Evolutionary conservation across 2,329 filamentous ascomycete species (phyloP).

Genomic region (Xylariomycetidae sp.): DNA sequence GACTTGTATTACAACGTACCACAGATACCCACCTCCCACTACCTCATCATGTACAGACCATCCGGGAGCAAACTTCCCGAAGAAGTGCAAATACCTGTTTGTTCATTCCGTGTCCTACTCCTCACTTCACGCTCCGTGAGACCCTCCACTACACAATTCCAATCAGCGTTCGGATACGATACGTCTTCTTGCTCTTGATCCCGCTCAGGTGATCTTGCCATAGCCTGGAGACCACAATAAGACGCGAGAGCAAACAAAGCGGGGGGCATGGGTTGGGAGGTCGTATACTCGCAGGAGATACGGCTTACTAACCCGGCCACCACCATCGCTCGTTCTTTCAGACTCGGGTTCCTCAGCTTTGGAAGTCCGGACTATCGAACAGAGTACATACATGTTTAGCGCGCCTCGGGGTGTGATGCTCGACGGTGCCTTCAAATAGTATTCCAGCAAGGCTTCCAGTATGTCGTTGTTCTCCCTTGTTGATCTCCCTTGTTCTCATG

Average conservation of each 20-base stretch:
- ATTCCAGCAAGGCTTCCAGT: too few species aligned
- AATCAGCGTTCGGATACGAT: slow-evolving; percentile 58
- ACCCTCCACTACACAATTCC: too few species aligned
- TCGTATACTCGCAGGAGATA: too few species aligned
- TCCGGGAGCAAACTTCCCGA: too few species aligned
- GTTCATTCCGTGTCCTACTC: not conserved
- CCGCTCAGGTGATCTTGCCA: slow-evolving; percentile 19
- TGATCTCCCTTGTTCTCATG: too few species aligned
- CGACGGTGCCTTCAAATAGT: too few species aligned
- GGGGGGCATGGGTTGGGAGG: slow-evolving; percentile 14
- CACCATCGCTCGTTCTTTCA: slow-evolving; percentile 51
- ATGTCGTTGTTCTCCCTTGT: too few species aligned
- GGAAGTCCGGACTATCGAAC: slow-evolving; percentile 58
- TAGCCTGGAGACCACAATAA: slow-evolving; percentile 54
- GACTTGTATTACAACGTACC: slow-evolving; percentile 26
- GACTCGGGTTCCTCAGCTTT: slow-evolving; percentile 53
- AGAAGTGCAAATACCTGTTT: too few species aligned
- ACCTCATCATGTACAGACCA: too few species aligned
- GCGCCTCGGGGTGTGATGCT: too few species aligned
- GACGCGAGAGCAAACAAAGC: slow-evolving; percentile 49
- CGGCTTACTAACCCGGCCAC: slow-evolving; percentile 13
- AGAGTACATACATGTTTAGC: slow-evolving; percentile 44
- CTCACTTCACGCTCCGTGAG: too few species aligned
- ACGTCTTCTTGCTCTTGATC: slow-evolving; percentile 47
- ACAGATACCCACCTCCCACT: slow-evolving; percentile 33